Conservation (phyloP, 2,329 filamentous ascomycete species). For the Aspergillus phoenicis region DNA sequence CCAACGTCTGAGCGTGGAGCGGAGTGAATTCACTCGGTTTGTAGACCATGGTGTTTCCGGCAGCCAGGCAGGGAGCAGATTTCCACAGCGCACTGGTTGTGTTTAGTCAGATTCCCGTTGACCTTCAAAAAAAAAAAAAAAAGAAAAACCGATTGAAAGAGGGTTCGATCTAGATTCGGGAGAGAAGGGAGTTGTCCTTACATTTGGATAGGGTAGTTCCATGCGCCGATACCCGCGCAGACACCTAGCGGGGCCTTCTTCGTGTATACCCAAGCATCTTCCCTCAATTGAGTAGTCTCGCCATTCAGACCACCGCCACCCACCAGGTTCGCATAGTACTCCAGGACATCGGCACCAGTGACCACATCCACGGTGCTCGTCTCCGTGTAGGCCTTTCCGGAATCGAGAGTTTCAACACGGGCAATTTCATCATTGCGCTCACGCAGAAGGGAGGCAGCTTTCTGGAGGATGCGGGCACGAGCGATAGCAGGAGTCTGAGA, state of each 20-base stretch:
- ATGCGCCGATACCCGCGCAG: conserved; percentile 83
- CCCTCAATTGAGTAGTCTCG: conserved; percentile 72
- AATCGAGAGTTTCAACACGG: conserved; percentile 77
- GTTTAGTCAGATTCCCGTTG: conserved; percentile 9
- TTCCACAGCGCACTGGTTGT: conserved; percentile 72
- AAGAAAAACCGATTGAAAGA: too few relatives aligned
- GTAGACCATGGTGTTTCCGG: conserved; percentile 88
- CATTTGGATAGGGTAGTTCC: conserved; percentile 93
- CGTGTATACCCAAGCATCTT: conserved; percentile 80
- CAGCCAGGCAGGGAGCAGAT: conserved; percentile 79
- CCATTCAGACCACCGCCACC: conserved; percentile 78
- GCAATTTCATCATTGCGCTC: conserved; percentile 78
- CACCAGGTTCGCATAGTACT: conserved; percentile 81
- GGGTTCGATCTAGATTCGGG: too few relatives aligned
- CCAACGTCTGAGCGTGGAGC: conserved; percentile 75
- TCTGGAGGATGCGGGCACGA: conserved; percentile 76
- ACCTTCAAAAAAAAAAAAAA: too few relatives aligned
- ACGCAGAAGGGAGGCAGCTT: conserved; percentile 72
- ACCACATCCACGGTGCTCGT: conserved; percentile 81
- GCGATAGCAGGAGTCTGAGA: conserved; percentile 72
- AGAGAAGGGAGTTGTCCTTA: conserved; percentile 23
- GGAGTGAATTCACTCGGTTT: conserved; percentile 88
- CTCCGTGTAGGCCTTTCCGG: conserved; percentile 82
- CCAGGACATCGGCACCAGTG: conserved; percentile 81
- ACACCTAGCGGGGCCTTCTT: conserved; percentile 80